phyloP scores from a whole-genome alignment of 805 yeast genomes.

The Candida jianshihensis region DNA sequence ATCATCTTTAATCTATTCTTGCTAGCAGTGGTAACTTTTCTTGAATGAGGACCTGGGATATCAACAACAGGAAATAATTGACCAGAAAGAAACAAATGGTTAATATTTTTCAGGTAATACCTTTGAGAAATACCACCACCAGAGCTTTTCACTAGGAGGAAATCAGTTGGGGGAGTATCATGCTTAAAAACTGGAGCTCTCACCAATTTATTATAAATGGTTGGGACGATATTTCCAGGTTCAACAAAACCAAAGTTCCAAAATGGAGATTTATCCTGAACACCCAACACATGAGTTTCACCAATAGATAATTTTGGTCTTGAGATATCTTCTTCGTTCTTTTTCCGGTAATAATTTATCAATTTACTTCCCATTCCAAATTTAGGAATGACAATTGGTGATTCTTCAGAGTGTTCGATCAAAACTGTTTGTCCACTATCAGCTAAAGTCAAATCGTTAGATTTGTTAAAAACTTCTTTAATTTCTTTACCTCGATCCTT shows the following conservation, averaged over 20 bases:
- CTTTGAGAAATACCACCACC: slow-evolving; percentile 67
- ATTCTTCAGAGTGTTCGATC: slow-evolving; percentile 87
- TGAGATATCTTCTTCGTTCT: slow-evolving; percentile 67
- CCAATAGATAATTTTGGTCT: slow-evolving; percentile 88
- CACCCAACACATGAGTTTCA: slow-evolving; percentile 93
- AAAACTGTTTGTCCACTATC: slow-evolving; percentile 74
- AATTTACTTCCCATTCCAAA: slow-evolving; percentile 95
- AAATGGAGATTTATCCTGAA: slow-evolving; percentile 92
- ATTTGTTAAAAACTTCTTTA: slow-evolving; percentile 60
- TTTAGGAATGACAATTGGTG: slow-evolving; percentile 73
- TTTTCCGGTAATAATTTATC: slow-evolving; percentile 87
- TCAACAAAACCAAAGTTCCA: slow-evolving; percentile 98
- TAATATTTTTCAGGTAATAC: slow-evolving; percentile 62
- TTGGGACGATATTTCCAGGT: slow-evolving; percentile 89
- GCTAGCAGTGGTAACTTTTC: slow-evolving; percentile 89
- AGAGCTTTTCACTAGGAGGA: slow-evolving; percentile 68
- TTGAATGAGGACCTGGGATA: slow-evolving; percentile 95
- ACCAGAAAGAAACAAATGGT: slow-evolving; percentile 79
- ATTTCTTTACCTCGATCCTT: slow-evolving; percentile 81
- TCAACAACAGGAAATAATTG: slow-evolving; percentile 90
- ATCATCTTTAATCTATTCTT: slow-evolving; percentile 91
- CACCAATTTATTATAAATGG: slow-evolving; percentile 83
- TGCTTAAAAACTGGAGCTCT: slow-evolving; percentile 93
- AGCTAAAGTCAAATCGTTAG: slow-evolving; percentile 74
- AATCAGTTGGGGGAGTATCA: slow-evolving; percentile 72